Evolutionary conservation across 768 basidiomycete genomes (phyloP), one percentile per base, ranked within the genome.

Genomic region (Boletus vinaceobasis): DNA sequence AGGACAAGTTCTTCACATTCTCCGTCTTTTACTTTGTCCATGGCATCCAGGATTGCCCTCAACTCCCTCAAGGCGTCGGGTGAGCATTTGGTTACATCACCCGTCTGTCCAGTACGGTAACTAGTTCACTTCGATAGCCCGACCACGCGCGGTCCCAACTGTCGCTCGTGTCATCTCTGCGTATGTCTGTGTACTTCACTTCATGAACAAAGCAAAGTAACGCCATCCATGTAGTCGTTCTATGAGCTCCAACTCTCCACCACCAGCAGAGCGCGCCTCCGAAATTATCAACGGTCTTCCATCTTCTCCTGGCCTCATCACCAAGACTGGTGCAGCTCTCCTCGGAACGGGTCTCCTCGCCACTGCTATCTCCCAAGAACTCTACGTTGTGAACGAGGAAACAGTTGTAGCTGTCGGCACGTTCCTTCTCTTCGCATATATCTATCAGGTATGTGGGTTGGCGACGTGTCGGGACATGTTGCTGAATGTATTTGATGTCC

Each of bases 361-460:
- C 15, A 83, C 93, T 7, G 95, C 94, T 68, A 94, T 98, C 74
- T 96, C 93, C 14, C 90, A 93, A 70, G 95, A 99, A 75, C 85
- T 98, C 48, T 98, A 98, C 68, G 96, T 99, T 56, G 84, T 96
- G 67, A 97, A 97, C 72, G 95, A 98, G 73, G 97, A 98, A 79
- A 86, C 90, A 23, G 87, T 98, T 60, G 80, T 98, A 43, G 84
- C 91, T 35, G 79, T 87, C 37, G 94, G 91, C 23, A 90, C 89
- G 62, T 75, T 88, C 60, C 86, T 95, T 56, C 84, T 97, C 65
- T 82, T 92, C 61, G 80, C 84, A 43, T 89, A 87, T 71, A 79
- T 96, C 64, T 92, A 82, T 65, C 88, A 86, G 82, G 90, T 87
- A 71, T 55, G 81, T 73, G 27, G 17, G 27, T 35, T 52, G 39